Base-by-base conservation (phyloP, 2,329 filamentous ascomycete species). In the Pyricularia sp. region DNA sequence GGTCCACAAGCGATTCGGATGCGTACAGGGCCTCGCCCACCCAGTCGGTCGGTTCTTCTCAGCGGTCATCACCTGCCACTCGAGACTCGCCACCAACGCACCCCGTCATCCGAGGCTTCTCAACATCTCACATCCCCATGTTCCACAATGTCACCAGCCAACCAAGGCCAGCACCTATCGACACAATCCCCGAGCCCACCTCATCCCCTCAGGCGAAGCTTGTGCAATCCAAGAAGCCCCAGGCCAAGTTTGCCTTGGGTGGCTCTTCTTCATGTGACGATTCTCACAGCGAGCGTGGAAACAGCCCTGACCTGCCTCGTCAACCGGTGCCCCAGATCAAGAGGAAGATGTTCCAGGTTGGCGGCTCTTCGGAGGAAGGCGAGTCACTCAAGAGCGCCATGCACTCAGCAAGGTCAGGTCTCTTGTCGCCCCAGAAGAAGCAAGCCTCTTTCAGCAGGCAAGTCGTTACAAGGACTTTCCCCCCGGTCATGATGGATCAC, bases 81-180 rank as follows among this genome's bases (percentile, higher is more conserved):
- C 73, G 83, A 84, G 17, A 85, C 88, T 36, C 76, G 75, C 70
- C 77, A 76, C 14, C 71, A 69, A 59, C 83, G 80, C 70, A 94
- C 90, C 31, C 65, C 71, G 86, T 97, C 69, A 90, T 97, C 68
- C 91, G 92, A 72, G 94, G 94, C 69, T 97, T 97, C 79, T 92
- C 91, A 5, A 92, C 92, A 1, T 90, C 91, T 30, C 88, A 90
- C 70, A 84, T 90, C 61, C 90, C 81, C 69, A 69, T 81, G 66
- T 74, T 82, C 71, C 76, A 80, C 69, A 77, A 81, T 68, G 77
- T 81, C 66, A 76, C 81, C 81, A 71, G 86, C 82, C 74, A 87
- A 79, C 71, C 80, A 63, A 83, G 85, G 66, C 76, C 80, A 2
- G 75, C 81, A 31, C 42, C 86, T 33, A 82, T 71, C 23, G 67